phyloP scores from a whole-genome alignment of 768 basidiomycete genomes.

The Agaricus blazei region DNA sequence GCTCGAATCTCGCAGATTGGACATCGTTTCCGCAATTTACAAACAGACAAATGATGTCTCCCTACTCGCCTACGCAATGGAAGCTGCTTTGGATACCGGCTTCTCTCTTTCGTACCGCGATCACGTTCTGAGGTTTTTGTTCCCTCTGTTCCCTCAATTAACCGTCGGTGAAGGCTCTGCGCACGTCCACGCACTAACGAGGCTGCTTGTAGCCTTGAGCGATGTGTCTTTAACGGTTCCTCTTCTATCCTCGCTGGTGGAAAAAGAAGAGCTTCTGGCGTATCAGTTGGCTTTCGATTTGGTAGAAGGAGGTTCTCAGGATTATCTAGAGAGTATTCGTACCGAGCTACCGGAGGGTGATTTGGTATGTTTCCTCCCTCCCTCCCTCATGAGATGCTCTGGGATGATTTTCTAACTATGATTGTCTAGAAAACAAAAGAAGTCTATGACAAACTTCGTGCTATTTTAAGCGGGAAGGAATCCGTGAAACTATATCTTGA shows the following conservation, averaged over 20 bases:
- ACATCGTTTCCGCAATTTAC: slow-evolving; percentile 79
- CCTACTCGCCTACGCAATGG: slow-evolving; percentile 87
- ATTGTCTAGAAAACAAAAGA: slow-evolving; percentile 48
- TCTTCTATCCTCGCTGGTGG: slow-evolving; percentile 67
- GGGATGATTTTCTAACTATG: slow-evolving; percentile 10
- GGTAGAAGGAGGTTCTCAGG: slow-evolving; percentile 89
- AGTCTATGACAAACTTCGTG: slow-evolving; percentile 69
- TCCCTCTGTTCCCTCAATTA: slow-evolving; percentile 82
- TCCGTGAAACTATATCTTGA: slow-evolving; percentile 92
- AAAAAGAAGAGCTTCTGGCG: slow-evolving; percentile 69
- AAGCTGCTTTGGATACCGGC: slow-evolving; percentile 84
- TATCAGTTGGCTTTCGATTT: slow-evolving; percentile 97
- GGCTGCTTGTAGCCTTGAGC: slow-evolving; percentile 85
- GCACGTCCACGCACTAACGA: slow-evolving; percentile 78
- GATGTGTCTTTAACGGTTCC: slow-evolving; percentile 74
- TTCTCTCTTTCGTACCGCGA: slow-evolving; percentile 84
- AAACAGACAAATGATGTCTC: slow-evolving; percentile 66
- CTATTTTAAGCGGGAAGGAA: slow-evolving; percentile 86
- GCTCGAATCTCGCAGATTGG: slow-evolving; percentile 84
- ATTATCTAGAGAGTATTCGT: slow-evolving; percentile 79
- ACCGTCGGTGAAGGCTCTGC: slow-evolving; percentile 66
- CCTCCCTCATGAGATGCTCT: background rate
- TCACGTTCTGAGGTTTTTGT: slow-evolving; percentile 71
- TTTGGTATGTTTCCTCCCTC: slow-evolving; percentile 36
- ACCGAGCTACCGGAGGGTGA: slow-evolving; percentile 64